Evolutionary conservation across 2,329 filamentous ascomycete species (phyloP).

Genomic region (Neonectria coccinea): DNA sequence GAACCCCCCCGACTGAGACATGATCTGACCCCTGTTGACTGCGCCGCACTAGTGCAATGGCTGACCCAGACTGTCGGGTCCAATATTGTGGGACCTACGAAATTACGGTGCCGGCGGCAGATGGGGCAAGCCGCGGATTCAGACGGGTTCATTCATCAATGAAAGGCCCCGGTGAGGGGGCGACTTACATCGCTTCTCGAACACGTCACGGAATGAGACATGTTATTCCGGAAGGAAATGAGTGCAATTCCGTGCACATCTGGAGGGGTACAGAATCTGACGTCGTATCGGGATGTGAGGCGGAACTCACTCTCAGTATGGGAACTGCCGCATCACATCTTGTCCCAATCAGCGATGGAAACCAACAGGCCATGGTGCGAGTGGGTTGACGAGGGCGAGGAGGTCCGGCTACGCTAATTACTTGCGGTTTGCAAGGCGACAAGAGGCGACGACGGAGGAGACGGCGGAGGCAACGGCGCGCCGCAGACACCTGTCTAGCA

Average conservation of each 20-base stretch:
- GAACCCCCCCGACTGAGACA: constrained; percentile 43
- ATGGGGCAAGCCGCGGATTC: constrained; percentile 25
- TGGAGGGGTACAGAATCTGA: background rate
- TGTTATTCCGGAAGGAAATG: no score
- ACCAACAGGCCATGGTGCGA: constrained; percentile 1
- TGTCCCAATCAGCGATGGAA: background rate
- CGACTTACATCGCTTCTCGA: no score
- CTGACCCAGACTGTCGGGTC: constrained; percentile 46
- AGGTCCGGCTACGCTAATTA: background rate
- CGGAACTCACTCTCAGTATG: background rate
- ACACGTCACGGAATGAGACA: no score
- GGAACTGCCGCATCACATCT: background rate
- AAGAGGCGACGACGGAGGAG: constrained; percentile 1
- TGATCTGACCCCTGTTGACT: constrained; percentile 36
- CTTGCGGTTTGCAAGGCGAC: background rate
- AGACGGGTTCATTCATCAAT: background rate
- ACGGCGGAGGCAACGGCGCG: constrained; percentile 36
- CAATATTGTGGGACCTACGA: constrained; percentile 35
- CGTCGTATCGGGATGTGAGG: background rate
- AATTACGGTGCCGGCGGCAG: constrained; percentile 42
- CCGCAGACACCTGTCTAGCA: constrained; percentile 23
- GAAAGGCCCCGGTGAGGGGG: background rate
- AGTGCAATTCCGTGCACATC: background rate
- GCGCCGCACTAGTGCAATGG: constrained; percentile 41
- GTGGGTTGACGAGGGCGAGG: constrained; percentile 1